Percentiles rank a stretch among this genome's conserved stretches.
These are phyloP conservation scores for Clarireedia hainanense DNA, from an alignment of 2,329 filamentous ascomycete species.

Conservation along the genomic window DNA sequence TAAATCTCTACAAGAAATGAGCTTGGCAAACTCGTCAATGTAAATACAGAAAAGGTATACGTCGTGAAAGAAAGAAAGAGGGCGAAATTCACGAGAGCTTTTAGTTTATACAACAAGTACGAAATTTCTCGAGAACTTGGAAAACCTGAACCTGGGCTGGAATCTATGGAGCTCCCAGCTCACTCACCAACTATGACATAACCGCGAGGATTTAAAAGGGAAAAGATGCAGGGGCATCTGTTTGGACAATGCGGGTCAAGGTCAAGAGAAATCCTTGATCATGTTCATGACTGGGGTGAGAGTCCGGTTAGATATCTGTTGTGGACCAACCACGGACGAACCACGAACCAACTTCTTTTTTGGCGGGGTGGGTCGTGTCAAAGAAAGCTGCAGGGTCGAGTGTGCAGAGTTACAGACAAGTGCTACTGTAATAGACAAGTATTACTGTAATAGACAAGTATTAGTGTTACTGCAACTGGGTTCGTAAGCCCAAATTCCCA, in stretches of 20 bases:
- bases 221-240: background rate
- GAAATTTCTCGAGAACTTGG: constrained; percentile 1
- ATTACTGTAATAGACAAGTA: too few species aligned
- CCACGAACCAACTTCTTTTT: background rate
- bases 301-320: background rate
- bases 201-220: background rate
- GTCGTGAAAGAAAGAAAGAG: background rate
- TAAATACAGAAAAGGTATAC: background rate
- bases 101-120: constrained; percentile 4
- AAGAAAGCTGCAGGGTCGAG: background rate
- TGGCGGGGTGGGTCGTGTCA: background rate
- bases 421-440: too few species aligned
- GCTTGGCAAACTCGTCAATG: background rate
- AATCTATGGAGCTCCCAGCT: constrained; percentile 5
- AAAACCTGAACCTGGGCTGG: background rate
- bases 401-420: too few species aligned
- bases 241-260: too few species aligned
- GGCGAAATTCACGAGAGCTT: background rate
- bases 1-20: background rate
- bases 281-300: too few species aligned
- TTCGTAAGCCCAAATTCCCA: too few species aligned
- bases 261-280: background rate
- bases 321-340: background rate
- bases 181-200: constrained; percentile 6
- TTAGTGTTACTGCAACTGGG: too few species aligned